Conservation (phyloP, 495 filamentous ascomycete genomes). For the Talaromyces wortmannii region DNA sequence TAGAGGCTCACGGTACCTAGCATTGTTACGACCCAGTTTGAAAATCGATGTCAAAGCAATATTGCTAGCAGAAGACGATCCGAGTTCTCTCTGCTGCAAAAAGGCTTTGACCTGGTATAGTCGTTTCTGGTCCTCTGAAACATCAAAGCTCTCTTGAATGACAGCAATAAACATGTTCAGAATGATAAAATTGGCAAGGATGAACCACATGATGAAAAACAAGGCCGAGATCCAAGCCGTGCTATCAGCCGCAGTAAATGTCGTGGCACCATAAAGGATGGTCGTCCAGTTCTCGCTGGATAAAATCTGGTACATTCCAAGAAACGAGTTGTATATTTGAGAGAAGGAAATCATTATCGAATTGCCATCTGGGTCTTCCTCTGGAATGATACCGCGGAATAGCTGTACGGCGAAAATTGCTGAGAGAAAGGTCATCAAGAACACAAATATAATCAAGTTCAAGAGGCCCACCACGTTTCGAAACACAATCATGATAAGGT, state of each 20-base stretch:
- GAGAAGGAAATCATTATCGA: constrained; percentile 66
- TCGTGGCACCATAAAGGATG: constrained; percentile 77
- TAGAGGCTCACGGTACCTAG: constrained; percentile 67
- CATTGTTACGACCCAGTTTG: constrained; percentile 59
- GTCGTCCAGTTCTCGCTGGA: constrained; percentile 95
- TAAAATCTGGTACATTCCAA: constrained; percentile 98
- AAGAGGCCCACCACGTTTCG: constrained; percentile 88
- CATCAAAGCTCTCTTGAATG: constrained; percentile 99
- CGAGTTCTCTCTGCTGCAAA: constrained; percentile 82
- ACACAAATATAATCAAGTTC: constrained; percentile 93
- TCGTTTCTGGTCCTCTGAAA: constrained; percentile 98
- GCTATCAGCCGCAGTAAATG: constrained; percentile 48
- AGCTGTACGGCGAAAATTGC: constrained; percentile 92
- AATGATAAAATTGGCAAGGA: constrained; percentile 90
- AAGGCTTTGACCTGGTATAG: constrained; percentile 93
- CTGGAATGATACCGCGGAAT: constrained; percentile 77
- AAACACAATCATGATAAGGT: constrained; percentile 78
- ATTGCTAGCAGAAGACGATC: constrained; percentile 56
- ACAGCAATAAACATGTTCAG: constrained; percentile 99
- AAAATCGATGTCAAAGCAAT: constrained; percentile 86
- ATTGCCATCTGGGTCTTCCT: constrained; percentile 45
- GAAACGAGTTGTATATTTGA: constrained; percentile 89
- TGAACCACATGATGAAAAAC: constrained; percentile 94
- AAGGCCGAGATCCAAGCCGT: constrained; percentile 92
- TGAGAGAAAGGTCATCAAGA: constrained; percentile 88